Evolutionary conservation across 2,329 filamentous ascomycete genomes (phyloP), one percentile per base, ranked within the genome.

Genomic region (Aspergillus sp.): DNA sequence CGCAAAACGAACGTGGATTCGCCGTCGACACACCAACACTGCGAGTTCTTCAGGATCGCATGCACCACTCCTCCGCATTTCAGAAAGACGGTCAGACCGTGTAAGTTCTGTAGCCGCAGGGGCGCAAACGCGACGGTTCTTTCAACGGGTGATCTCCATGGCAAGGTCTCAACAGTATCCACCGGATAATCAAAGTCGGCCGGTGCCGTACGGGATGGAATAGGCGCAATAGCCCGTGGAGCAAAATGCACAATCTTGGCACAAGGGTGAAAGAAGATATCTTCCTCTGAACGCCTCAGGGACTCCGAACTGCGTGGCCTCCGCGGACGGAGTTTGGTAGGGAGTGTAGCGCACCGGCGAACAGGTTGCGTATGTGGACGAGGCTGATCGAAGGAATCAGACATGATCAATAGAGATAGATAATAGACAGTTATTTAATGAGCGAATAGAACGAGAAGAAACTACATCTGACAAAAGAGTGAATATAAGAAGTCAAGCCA

Each of bases 1-100:
- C 90, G 85, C 49, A 96, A 71, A n/a, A 94, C 85, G 56, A 94
- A 95, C 56, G 83, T 88, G 36, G 85, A 85, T 47, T 83, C 78
- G 48, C 88, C 85, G 64, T 94, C 87, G 30, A 96, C 85, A 64
- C 86, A 94, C 90, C 90, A 96, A 62, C 86, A 94, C 67, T 95
- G 89, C 48, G 88, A 94, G 64, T 88, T 88, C 27, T 87, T 88
- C 44, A 96, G 71, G 52, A 96, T 93, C 7, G 90, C 86, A 58
- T 93, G 87, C 12, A 95, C 76, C 10, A 90, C 83, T 46, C 81
- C 82, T 49, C 87, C 87, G 53, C 88, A 94, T 66, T 86, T 91
- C 7, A 96, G 75, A 59, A 95, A 96, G 8, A 88, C 86, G 10
- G 93, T 87, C 7, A 88, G 88, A 19, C 88, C 86, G 5, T 86